Conservation (phyloP, 2,329 filamentous ascomycete genomes). For the Exophiala lecanii-corni region DNA sequence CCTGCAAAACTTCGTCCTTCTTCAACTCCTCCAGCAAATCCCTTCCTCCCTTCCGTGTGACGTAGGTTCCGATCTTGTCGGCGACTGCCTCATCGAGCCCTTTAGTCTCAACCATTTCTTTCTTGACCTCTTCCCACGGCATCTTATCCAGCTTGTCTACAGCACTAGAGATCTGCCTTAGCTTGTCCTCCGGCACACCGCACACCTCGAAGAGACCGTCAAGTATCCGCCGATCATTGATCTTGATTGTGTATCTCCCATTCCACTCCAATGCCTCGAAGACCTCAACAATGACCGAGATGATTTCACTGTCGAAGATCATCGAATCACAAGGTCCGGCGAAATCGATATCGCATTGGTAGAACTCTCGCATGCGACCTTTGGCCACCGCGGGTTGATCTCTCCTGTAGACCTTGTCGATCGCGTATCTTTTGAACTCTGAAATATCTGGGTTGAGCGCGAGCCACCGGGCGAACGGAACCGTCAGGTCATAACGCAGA, state of each 20-base stretch:
- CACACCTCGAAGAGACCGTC: conserved; percentile 90
- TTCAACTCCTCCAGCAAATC: conserved; percentile 69
- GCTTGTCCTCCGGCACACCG: conserved; percentile 81
- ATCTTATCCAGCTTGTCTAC: conserved; percentile 95
- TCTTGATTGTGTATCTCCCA: conserved; percentile 76
- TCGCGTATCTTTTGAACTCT: conserved; percentile 89
- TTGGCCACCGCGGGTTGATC: conserved; percentile 84
- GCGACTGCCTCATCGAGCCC: conserved; percentile 71
- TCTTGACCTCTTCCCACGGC: conserved; percentile 82
- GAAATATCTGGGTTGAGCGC: conserved; percentile 82
- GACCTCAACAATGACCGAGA: conserved; percentile 78
- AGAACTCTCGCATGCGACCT: conserved; percentile 91
- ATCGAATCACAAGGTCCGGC: conserved; percentile 75
- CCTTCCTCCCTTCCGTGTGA: conserved; percentile 68
- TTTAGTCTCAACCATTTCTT: conserved; percentile 92
- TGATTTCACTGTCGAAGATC: conserved; percentile 85
- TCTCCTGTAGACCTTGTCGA: conserved; percentile 83
- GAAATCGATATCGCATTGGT: conserved; percentile 96
- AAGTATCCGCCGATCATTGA: conserved; percentile 91
- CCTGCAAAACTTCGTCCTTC: conserved; percentile 61
- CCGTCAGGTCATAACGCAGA: conserved; percentile 80
- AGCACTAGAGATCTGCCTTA: conserved; percentile 82
- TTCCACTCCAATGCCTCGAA: conserved; percentile 76
- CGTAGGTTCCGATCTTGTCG: conserved; percentile 81
- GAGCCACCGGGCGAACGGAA: conserved; percentile 86